A percentile compares a stretch with the other conserved stretches of the same genome.
Evolutionary conservation across 2,329 filamentous ascomycete genomes (phyloP).

Genomic region (Ophiocordyceps camponoti-floridani): DNA sequence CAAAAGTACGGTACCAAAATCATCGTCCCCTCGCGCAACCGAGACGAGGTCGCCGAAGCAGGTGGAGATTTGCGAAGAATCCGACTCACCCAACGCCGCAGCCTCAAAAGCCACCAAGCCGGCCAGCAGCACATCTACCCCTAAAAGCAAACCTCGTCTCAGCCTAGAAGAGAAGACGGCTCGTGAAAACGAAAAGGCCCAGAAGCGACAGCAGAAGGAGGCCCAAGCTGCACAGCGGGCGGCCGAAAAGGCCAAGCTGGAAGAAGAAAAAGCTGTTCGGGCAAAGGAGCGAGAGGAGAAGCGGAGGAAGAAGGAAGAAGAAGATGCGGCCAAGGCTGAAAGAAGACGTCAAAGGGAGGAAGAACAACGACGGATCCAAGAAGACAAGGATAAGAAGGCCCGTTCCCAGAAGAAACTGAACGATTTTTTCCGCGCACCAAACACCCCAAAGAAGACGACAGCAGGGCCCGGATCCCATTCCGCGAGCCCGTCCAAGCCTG

Average conservation of each 20-base stretch:
- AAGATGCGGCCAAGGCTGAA: constrained; percentile 19
- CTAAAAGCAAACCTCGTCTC: constrained; percentile 23
- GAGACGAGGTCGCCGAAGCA: constrained; percentile 6
- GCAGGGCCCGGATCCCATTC: constrained; percentile 12
- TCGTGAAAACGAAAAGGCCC: constrained; percentile 10
- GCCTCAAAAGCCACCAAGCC: neutral
- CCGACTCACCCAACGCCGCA: constrained; percentile 8
- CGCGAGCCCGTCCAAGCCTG: constrained; percentile 11
- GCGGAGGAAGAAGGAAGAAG: constrained; percentile 22
- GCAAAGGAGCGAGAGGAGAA: constrained; percentile 21
- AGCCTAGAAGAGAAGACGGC: constrained; percentile 18
- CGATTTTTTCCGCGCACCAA: constrained; percentile 25
- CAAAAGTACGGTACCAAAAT: constrained; percentile 17
- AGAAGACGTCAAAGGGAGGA: constrained; percentile 34
- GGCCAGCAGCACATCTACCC: constrained; percentile 9
- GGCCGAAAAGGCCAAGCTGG: constrained; percentile 17
- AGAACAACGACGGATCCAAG: constrained; percentile 16
- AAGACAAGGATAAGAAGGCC: constrained; percentile 31
- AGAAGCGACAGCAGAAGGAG: constrained; percentile 18
- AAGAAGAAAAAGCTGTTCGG: constrained; percentile 19
- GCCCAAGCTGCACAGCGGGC: constrained; percentile 18
- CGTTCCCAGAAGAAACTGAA: constrained; percentile 27
- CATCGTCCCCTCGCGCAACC: constrained; percentile 18
- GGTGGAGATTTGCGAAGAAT: neutral
- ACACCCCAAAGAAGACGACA: constrained; percentile 22